These are phyloP conservation scores for Prunus persica DNA, from an alignment of 306 rosid genomes.

Conservation along the genomic window Prunus_persica_NCBIv2 NC_034015.1:21628001-21628500, in stretches of 20 bases:
- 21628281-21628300: neutral
- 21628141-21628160: neutral
- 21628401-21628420: constrained; percentile 6
- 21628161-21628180: constrained; percentile 9
- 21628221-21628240: neutral
- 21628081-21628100: neutral
- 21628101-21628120: neutral
- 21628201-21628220: neutral
- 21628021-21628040: neutral
- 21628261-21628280: neutral
- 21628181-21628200: constrained; percentile 5
- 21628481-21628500: neutral
- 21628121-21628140: neutral
- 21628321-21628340: constrained; percentile 15
- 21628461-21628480: neutral
- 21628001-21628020: neutral
- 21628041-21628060: neutral
- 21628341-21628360: constrained; percentile 17
- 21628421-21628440: neutral
- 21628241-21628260: neutral
- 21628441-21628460: neutral
- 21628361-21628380: neutral
- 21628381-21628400: no score
- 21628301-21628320: neutral
- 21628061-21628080: neutral